Conservation (phyloP, 768 basidiomycete species). For the Cystofilobasidium macerans region DNA sequence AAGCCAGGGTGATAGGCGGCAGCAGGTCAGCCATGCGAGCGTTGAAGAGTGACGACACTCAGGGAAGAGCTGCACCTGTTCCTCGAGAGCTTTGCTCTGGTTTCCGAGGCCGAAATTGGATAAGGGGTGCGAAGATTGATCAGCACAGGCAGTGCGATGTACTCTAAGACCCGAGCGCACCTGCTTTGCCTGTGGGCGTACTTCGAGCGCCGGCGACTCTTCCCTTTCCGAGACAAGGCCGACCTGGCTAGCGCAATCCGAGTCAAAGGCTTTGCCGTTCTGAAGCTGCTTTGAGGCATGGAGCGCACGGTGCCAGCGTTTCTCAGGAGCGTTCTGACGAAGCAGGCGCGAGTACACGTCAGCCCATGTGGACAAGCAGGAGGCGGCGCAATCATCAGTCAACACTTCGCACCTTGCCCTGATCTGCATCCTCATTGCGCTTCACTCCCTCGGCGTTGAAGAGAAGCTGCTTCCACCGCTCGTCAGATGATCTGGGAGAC, state of each 20-base stretch:
- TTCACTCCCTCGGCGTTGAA: not conserved
- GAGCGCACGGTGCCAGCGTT: constrained; percentile 18
- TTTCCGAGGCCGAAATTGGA: too few relatives aligned
- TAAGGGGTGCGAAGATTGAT: too few relatives aligned
- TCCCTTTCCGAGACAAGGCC: too few relatives aligned
- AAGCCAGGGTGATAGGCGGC: not conserved
- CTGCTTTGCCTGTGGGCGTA: too few relatives aligned
- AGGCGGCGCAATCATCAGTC: not conserved
- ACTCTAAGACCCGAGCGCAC: too few relatives aligned
- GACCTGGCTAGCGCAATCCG: too few relatives aligned
- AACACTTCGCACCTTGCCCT: constrained; percentile 11
- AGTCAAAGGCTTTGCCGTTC: not conserved
- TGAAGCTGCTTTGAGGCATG: constrained; percentile 17
- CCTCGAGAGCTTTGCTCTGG: too few relatives aligned
- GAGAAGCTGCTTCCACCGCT: constrained; percentile 14
- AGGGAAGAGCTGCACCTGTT: too few relatives aligned
- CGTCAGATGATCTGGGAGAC: constrained; percentile 1
- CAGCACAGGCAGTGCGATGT: too few relatives aligned
- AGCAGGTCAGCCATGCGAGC: not conserved
- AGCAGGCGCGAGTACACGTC: not conserved
- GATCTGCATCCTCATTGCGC: constrained; percentile 2
- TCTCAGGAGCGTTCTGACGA: constrained; percentile 10
- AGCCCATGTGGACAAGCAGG: not conserved
- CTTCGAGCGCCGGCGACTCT: not conserved
- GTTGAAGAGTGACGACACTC: too few relatives aligned